Evolutionary conservation across 1,284 basidiomycete genomes (phyloP).

Genomic region (Microbotryum scabiosae): DNA sequence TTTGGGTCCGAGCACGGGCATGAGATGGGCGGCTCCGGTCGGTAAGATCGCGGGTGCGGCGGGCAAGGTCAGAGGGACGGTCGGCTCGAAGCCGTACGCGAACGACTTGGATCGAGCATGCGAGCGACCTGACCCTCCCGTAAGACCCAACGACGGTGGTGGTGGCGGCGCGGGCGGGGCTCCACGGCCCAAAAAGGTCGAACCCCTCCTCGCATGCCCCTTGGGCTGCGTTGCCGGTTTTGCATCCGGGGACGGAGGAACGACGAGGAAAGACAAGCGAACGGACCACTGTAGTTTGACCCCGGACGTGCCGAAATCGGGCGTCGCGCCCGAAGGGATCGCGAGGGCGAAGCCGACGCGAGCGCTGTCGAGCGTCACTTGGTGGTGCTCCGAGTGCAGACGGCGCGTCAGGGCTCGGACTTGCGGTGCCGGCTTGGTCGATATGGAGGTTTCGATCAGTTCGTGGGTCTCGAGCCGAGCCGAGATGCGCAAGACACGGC

Average conservation of each 20-base stretch:
- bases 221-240: slow-evolving; percentile 49
- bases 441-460: slow-evolving; percentile 54
- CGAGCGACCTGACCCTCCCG: background rate
- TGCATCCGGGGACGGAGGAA: slow-evolving; percentile 47
- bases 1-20: slow-evolving; percentile 25
- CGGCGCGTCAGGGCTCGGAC: slow-evolving; percentile 45
- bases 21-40: slow-evolving; percentile 34
- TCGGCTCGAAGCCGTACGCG: slow-evolving; percentile 33
- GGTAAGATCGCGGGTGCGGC: slow-evolving; percentile 24
- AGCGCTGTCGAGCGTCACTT: slow-evolving; percentile 59
- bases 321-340: slow-evolving; percentile 79
- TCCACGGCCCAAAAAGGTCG: background rate
- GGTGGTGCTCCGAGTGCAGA: slow-evolving; percentile 73
- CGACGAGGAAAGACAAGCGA: slow-evolving; percentile 67
- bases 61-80: slow-evolving; percentile 28
- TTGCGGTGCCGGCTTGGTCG: slow-evolving; percentile 43
- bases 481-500: slow-evolving; percentile 64
- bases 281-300: slow-evolving; percentile 83
- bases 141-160: slow-evolving; percentile 41
- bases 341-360: slow-evolving; percentile 76
- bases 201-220: slow-evolving; percentile 48
- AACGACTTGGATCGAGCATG: slow-evolving; percentile 33
- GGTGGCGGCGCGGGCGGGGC: slow-evolving; percentile 51
- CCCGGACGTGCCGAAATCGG: slow-evolving; percentile 54
- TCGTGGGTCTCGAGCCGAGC: slow-evolving; percentile 80